Base-by-base conservation (phyloP, 2,329 filamentous ascomycete genomes). In the Cladorrhinum sp. region DNA sequence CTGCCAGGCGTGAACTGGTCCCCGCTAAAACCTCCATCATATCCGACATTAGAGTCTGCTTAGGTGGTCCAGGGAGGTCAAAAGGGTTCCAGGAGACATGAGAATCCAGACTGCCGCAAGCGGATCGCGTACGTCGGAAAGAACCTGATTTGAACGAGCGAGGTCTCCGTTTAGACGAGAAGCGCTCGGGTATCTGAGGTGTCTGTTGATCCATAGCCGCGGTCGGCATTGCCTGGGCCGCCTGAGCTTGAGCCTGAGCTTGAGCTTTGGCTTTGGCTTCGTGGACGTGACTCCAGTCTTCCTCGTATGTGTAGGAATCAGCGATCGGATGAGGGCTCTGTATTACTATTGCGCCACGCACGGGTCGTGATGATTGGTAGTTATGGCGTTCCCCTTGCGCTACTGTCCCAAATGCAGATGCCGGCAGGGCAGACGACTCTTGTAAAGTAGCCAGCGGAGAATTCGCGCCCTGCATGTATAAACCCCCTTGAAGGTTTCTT, bases 321-420 rank as follows among this genome's bases (percentile, higher is more conserved):
- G 58, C 58, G 18, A 60, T 60, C 7, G 58, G 58, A 23, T 57
- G 53, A 10, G 23, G 48, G 18, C 52, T 56, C 6, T 41, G 16
- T n/a, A 41, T 41, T 13, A 41, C 12, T n/a, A 41, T n/a, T 16
- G 36, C 36, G 6, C 36, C 36, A 4, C 16, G 7, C 36, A 13
- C 36, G 12, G 7, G 13, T 32, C 29, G 29, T 13, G 29, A 32
- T 7, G 29, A 13, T 13, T 32, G 12, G 36, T 16, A 41, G 36
- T 16, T 3, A 13, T 3, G 6, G 6, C 36, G 6, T 41, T 6
- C 16, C 10, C 16, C 36, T 41, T 41, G 36, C 36, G 36, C 6
- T n/a, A 13, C 7, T 16, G 36, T n/a, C 45, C 22, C 8, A 18
- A 50, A 50, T 3, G 20, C 13, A 16, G 18, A 13, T 2, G 32